Base-by-base conservation (phyloP, 1,284 basidiomycete species). In the Bjerkandera adusta region DNA sequence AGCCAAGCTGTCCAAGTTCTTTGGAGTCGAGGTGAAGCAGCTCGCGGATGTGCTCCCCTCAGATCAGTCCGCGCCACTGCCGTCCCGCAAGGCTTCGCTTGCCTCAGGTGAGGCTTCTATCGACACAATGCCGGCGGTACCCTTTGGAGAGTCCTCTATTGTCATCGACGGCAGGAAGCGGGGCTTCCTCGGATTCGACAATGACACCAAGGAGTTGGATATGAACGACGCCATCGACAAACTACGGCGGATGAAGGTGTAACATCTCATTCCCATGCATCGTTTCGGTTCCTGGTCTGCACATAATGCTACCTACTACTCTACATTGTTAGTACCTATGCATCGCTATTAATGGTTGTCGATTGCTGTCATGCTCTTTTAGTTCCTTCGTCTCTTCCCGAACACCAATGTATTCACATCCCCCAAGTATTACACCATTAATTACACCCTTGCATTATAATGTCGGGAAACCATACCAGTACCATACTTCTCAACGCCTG, bases 1-100 rank as follows among this genome's bases (percentile, higher is more conserved):
- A 3, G 86, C 88, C 45, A 91, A 91, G 69, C 71, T 90, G 48
- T 83, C 83, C 21, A 76, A 84, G 64, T 90, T 91, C 72, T 91
- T 91, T 62, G 88, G 88, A 12, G 78, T 83, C 25, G 68, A 65
- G 24, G 72, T 74, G 54, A 68, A 72, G 41, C 73, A 80, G 52
- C 62, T 81, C 27, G 63, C 60, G 1, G 60, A 51, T 16, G 53
- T 53, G 29, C 52, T 62, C 37, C 45, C 37, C 35, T 18, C 29
- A 15, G 45, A 40, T 2, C 45, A 26, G 25, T 39, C 40, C 18
- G 40, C 44, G 26, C 51, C 36, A 13, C 25, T 30, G 15, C 48
- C 41, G 22, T 37, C 36, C 18, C 46, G 33, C 16, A 36, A 21
- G 27, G 15, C 33, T 33, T 20, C 32, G 32, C 18, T 45, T 20